Conservation (phyloP, 345 rosid species). For the Eucalyptus tenuipes region DNA sequence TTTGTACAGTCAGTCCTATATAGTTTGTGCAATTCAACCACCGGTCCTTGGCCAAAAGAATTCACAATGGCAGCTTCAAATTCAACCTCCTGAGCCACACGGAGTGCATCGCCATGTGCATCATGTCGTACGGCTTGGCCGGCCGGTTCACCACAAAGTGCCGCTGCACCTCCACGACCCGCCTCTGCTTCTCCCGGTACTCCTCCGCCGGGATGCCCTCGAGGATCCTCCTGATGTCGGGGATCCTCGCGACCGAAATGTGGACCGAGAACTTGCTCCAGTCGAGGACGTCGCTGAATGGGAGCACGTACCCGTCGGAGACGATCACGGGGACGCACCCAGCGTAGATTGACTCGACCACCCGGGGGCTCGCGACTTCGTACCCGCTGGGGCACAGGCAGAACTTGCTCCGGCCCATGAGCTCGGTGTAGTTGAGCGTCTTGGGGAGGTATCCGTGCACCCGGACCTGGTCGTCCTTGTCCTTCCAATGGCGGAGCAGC, state of each 20-base stretch:
- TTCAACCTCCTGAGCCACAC: conserved; percentile 42
- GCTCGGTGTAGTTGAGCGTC: conserved; percentile 9
- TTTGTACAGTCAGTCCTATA: not conserved
- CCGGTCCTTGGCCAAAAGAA: not conserved
- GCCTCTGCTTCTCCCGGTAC: conserved; percentile 15
- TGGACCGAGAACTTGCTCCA: conserved; percentile 29
- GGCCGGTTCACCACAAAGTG: conserved; percentile 35
- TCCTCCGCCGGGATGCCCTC: conserved; percentile 1
- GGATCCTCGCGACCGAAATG: conserved; percentile 13
- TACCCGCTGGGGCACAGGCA: conserved; percentile 42
- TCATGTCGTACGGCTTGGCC: conserved; percentile 20
- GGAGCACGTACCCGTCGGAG: conserved; percentile 20
- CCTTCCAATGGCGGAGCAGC: conserved; percentile 23
- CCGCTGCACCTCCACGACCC: conserved; percentile 16
- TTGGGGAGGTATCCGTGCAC: conserved; percentile 22
- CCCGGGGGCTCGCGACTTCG: conserved; percentile 39
- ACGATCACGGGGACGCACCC: conserved; percentile 38
- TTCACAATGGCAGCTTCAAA: not conserved
- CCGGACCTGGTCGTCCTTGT: conserved; percentile 6
- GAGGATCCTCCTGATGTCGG: conserved; percentile 19
- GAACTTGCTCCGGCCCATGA: conserved; percentile 20
- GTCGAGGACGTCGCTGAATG: conserved; percentile 30
- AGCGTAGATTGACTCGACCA: conserved; percentile 17
- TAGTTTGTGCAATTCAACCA: not conserved
- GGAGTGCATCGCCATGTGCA: conserved; percentile 39